Evolutionary conservation across 192 early-diverging fungal species (phyloP).

Genomic region (Umbelopsis vinacea): DNA sequence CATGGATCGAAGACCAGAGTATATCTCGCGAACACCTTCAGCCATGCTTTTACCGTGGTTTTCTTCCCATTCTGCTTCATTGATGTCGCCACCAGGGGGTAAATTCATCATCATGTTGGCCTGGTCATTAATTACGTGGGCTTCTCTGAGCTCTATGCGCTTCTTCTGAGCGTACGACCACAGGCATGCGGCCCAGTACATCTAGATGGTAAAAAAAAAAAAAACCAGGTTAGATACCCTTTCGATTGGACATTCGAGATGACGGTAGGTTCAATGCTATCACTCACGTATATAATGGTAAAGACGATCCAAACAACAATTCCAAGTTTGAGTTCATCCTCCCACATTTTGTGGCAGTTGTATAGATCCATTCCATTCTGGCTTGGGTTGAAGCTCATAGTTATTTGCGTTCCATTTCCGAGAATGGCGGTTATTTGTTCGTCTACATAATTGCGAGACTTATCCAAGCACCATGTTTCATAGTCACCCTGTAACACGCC

Average conservation of each 20-base stretch:
- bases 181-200: conserved; percentile 29
- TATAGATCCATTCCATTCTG: conserved; percentile 26
- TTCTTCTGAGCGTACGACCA: conserved; percentile 30
- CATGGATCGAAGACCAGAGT: conserved; percentile 4
- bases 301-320: conserved; percentile 29
- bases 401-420: conserved; percentile 29
- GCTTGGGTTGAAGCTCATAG: conserved; percentile 27
- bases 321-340: conserved; percentile 40
- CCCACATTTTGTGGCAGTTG: conserved; percentile 39
- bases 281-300: conserved; percentile 33
- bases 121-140: background rate
- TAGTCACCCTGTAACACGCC: conserved; percentile 28
- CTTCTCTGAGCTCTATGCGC: background rate
- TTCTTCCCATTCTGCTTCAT: background rate
- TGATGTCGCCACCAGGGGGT: background rate
- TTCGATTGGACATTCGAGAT: background rate
- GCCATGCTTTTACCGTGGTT: conserved; percentile 9
- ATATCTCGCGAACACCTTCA: conserved; percentile 9
- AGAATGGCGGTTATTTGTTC: conserved; percentile 22
- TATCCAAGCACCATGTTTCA: conserved; percentile 31
- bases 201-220: background rate
- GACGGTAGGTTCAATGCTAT: background rate
- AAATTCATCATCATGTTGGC: conserved; percentile 15
- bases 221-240: no score
- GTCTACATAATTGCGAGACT: conserved; percentile 21